Conservation (phyloP, 1,284 basidiomycete species). For the Marasmius tenuissimus region DNA sequence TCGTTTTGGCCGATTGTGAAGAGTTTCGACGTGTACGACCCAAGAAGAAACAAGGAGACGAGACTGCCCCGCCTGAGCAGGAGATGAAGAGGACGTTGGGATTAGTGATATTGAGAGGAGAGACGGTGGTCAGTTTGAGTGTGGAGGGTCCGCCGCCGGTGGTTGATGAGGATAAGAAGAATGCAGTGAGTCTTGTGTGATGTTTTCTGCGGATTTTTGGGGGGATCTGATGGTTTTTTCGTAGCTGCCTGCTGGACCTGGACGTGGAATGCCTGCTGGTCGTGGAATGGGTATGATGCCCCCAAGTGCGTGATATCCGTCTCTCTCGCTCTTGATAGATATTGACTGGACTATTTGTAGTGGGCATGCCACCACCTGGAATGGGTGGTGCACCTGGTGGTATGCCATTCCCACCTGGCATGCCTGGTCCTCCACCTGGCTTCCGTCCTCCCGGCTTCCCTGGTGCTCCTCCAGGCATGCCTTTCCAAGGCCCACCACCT, state of each 20-base stretch:
- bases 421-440: constrained; percentile 79
- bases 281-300: constrained; percentile 97
- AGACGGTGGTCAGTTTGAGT: constrained; percentile 92
- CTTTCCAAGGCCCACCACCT: constrained; percentile 78
- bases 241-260: constrained; percentile 87
- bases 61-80: constrained; percentile 74
- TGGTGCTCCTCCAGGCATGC: constrained; percentile 76
- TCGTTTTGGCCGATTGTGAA: constrained; percentile 96
- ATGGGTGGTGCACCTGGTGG: constrained; percentile 69
- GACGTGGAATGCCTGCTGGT: constrained; percentile 93
- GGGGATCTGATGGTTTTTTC: not conserved
- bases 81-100: constrained; percentile 97
- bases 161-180: constrained; percentile 88
- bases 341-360: constrained; percentile 11
- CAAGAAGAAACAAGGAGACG: constrained; percentile 82
- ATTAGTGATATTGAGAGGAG: constrained; percentile 93
- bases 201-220: constrained; percentile 10
- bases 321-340: constrained; percentile 8
- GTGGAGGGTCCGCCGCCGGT: constrained; percentile 96
- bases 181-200: constrained; percentile 50
- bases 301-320: constrained; percentile 60
- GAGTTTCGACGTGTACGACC: constrained; percentile 90
- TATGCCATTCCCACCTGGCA: constrained; percentile 87
- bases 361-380: constrained; percentile 67
- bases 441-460: constrained; percentile 84